Evolutionary conservation across 768 basidiomycete genomes (phyloP).

Genomic region (Stropharia rugosoannulata): DNA sequence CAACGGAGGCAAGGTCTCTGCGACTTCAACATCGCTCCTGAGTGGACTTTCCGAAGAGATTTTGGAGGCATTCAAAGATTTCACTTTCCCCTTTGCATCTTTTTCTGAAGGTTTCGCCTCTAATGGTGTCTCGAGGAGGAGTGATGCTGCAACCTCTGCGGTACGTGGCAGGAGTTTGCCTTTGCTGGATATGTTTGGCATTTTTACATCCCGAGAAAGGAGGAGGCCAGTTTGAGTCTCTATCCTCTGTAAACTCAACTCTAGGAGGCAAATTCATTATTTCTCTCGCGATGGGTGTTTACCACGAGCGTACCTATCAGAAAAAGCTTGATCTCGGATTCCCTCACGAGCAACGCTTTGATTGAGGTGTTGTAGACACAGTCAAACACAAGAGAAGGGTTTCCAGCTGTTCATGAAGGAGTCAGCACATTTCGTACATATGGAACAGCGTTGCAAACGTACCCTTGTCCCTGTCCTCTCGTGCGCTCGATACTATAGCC

Average conservation of each 20-base stretch:
- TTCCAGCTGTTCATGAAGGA: slow-evolving; percentile 50
- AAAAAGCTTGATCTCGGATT: slow-evolving; percentile 66
- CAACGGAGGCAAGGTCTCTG: slow-evolving; percentile 21
- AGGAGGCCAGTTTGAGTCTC: slow-evolving; percentile 56
- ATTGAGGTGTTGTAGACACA: slow-evolving; percentile 62
- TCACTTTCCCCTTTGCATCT: neutral
- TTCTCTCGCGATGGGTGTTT: neutral
- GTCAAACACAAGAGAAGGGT: slow-evolving; percentile 69
- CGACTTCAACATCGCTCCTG: neutral
- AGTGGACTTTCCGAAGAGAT: neutral
- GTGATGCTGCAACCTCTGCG: slow-evolving; percentile 47
- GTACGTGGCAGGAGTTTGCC: slow-evolving; percentile 61
- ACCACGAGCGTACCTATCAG: slow-evolving; percentile 53
- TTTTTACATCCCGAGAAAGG: slow-evolving; percentile 68
- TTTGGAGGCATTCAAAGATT: neutral
- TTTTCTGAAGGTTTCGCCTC: slow-evolving; percentile 2
- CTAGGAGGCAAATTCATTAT: slow-evolving; percentile 20
- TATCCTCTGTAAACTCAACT: slow-evolving; percentile 66
- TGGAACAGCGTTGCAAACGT: slow-evolving; percentile 12
- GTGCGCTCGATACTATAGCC: slow-evolving; percentile 63
- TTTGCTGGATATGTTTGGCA: slow-evolving; percentile 77
- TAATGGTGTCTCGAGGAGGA: slow-evolving; percentile 12
- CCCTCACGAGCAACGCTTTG: slow-evolving; percentile 56
- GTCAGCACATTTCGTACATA: slow-evolving; percentile 1
- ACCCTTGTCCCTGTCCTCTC: slow-evolving; percentile 73